phyloP scores from a whole-genome alignment of 352 stramenopile genomes.

The Aphanomyces euteiches region DNA sequence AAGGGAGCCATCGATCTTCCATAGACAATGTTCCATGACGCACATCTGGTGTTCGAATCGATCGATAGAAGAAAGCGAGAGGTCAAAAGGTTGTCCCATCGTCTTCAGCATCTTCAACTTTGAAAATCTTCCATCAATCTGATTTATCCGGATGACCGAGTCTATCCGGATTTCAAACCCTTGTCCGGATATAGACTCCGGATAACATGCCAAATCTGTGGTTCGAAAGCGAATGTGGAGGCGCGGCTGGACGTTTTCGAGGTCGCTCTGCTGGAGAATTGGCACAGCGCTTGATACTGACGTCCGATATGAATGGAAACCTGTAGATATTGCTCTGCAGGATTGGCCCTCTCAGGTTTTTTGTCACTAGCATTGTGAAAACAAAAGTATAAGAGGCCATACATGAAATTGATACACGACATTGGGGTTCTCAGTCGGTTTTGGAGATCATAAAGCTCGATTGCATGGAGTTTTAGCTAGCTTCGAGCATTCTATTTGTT shows the following conservation, averaged over 20 bases:
- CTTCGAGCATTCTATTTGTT: too few species aligned
- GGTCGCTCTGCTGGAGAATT: conserved; percentile 29
- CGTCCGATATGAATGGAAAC: conserved; percentile 26
- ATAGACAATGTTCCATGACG: not conserved
- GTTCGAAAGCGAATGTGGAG: too few species aligned
- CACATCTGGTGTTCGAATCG: conserved; percentile 16
- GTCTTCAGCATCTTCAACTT: not conserved
- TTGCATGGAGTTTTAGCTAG: conserved; percentile 5
- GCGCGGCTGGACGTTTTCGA: conserved; percentile 26
- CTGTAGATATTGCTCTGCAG: not conserved
- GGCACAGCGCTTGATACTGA: conserved; percentile 30
- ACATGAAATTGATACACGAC: not conserved
- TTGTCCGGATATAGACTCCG: too few species aligned
- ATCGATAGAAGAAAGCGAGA: not conserved
- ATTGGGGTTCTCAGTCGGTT: too few species aligned
- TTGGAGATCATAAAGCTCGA: not conserved
- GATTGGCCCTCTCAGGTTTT: conserved; percentile 30
- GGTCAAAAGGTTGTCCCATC: not conserved
- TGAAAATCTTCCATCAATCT: too few species aligned
- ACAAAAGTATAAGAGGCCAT: conserved; percentile 32
- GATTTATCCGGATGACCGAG: not conserved
- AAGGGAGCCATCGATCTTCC: not conserved
- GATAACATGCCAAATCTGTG: too few species aligned
- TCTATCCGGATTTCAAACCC: not conserved
- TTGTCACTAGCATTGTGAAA: conserved; percentile 34